Conservation (phyloP, 306 rosid species). For the Cicer chorassanicum region DNA sequence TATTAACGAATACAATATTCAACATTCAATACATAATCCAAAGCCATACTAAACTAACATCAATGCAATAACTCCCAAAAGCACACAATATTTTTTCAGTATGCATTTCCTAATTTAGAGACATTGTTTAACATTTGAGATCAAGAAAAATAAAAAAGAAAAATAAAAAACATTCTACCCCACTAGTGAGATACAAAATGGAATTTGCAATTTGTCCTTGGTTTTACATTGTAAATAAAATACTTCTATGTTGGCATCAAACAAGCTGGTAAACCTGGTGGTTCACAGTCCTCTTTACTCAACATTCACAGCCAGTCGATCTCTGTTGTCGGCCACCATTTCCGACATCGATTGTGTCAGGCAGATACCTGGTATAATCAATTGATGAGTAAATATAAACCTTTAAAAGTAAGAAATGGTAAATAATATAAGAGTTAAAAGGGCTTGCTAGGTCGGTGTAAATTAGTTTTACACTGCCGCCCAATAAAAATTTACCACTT, state of each 20-base stretch:
- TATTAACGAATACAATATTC: not conserved
- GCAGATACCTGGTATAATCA: conserved; percentile 70
- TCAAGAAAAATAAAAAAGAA: conserved; percentile 35
- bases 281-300: conserved; percentile 37
- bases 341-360: conserved; percentile 82
- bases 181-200: conserved; percentile 53
- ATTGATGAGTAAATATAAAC: not conserved
- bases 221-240: conserved; percentile 37
- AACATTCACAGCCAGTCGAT: conserved; percentile 94
- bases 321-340: conserved; percentile 88
- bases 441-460: no score
- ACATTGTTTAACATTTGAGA: conserved; percentile 31
- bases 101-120: conserved; percentile 31
- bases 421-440: not conserved
- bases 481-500: no score
- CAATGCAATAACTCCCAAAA: conserved; percentile 31
- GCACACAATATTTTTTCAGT: conserved; percentile 26
- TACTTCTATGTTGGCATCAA: conserved; percentile 38
- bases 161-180: conserved; percentile 37
- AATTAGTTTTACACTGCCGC: no score
- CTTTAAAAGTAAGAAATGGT: not conserved
- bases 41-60: conserved; percentile 29
- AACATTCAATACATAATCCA: not conserved
- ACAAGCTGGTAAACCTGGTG: conserved; percentile 38
- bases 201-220: conserved; percentile 41